phyloP scores from a whole-genome alignment of 768 basidiomycete species.

The Pisolithus albus region DNA sequence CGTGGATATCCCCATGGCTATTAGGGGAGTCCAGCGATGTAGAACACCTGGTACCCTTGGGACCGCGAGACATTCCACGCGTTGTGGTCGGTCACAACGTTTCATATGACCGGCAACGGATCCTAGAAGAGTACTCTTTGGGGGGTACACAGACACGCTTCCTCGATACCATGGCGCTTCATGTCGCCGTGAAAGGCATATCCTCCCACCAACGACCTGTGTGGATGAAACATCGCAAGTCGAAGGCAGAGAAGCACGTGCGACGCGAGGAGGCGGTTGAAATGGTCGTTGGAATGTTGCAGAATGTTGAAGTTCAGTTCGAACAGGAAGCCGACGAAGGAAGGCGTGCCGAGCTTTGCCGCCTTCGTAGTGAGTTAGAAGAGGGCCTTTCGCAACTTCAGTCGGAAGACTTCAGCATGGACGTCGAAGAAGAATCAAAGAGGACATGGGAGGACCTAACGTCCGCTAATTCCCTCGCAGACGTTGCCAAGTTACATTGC shows the following conservation, averaged over 20 bases:
- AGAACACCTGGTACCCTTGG: slow-evolving; percentile 70
- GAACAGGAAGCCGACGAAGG: slow-evolving; percentile 34
- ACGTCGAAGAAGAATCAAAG: slow-evolving; percentile 32
- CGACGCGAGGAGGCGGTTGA: slow-evolving; percentile 59
- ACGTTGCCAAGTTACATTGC: slow-evolving; percentile 89
- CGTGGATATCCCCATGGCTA: slow-evolving; percentile 94
- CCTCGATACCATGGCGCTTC: slow-evolving; percentile 91
- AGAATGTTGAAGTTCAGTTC: slow-evolving; percentile 31
- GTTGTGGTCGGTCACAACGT: slow-evolving; percentile 92
- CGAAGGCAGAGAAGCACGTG: slow-evolving; percentile 48
- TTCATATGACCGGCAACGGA: slow-evolving; percentile 83
- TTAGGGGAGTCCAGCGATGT: slow-evolving; percentile 52
- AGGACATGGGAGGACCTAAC: slow-evolving; percentile 92
- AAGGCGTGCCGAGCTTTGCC: slow-evolving; percentile 34
- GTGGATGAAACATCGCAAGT: slow-evolving; percentile 83
- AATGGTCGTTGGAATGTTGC: slow-evolving; percentile 48
- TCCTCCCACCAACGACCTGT: slow-evolving; percentile 91
- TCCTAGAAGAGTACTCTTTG: slow-evolving; percentile 77
- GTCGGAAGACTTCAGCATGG: slow-evolving; percentile 31
- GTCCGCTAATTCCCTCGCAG: slow-evolving; percentile 83
- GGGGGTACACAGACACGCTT: slow-evolving; percentile 66
- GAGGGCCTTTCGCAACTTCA: slow-evolving; percentile 35
- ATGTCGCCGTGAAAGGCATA: slow-evolving; percentile 90
- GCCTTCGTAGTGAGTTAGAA: slow-evolving; percentile 31
- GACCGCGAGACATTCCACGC: slow-evolving; percentile 44